Percentiles rank a stretch among this genome's conserved stretches.
Evolutionary conservation across 805 yeast genomes (phyloP).

Genomic region (Myxozyma vanderwaltii): DNA sequence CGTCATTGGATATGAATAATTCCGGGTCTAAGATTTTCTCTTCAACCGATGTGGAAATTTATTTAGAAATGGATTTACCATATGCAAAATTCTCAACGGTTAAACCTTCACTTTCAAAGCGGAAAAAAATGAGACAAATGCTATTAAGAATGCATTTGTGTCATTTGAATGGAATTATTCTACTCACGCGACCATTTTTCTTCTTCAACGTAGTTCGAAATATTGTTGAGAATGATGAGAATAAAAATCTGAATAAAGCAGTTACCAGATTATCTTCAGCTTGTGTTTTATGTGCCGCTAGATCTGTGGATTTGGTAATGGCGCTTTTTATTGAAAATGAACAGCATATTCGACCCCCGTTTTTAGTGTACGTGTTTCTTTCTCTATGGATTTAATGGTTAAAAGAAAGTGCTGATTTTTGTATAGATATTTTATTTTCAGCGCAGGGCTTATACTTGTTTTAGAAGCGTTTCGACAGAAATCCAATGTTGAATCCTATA

Average conservation of each 20-base stretch:
- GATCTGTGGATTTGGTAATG: slow-evolving; percentile 32
- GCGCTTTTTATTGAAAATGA: slow-evolving; percentile 27
- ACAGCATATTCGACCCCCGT: slow-evolving; percentile 29
- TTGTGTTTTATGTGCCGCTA: slow-evolving; percentile 30
- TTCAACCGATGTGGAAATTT: neutral
- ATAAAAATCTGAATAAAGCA: slow-evolving; percentile 5
- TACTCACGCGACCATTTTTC: slow-evolving; percentile 35
- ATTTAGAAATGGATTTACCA: neutral
- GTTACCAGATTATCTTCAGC: slow-evolving; percentile 26
- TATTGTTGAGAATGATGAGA: slow-evolving; percentile 1
- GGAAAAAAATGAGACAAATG: slow-evolving; percentile 13
- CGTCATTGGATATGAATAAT: neutral
- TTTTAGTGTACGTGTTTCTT: slow-evolving; percentile 10
- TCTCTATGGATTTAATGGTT: neutral
- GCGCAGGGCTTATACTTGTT: slow-evolving; percentile 24
- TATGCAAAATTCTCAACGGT: slow-evolving; percentile 32
- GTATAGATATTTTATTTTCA: slow-evolving; percentile 25
- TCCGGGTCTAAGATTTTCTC: neutral
- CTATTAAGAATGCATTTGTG: slow-evolving; percentile 32
- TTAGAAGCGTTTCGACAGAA: slow-evolving; percentile 26
- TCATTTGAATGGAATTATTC: slow-evolving; percentile 34
- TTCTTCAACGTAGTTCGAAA: slow-evolving; percentile 18
- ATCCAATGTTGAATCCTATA: slow-evolving; percentile 25
- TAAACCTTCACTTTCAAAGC: neutral
- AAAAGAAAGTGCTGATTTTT: neutral